Evolutionary conservation across 306 rosid species (phyloP).

Genomic region (Canavalia ensiformis): DNA sequence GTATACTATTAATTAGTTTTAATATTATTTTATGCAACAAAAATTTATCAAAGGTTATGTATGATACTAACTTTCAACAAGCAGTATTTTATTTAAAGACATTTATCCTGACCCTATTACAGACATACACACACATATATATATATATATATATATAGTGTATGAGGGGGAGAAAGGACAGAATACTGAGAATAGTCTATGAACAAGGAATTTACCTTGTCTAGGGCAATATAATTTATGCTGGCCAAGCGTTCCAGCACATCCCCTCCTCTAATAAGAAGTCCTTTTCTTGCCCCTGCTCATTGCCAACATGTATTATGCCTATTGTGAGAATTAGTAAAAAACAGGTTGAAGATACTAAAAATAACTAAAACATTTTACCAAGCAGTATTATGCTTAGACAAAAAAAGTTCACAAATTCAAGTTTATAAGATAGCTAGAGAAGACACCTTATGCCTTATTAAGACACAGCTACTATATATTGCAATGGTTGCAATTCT

Average conservation of each 20-base stretch:
- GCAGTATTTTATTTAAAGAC: constrained; percentile 8
- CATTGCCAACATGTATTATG: constrained; percentile 42
- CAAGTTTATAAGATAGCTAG: constrained; percentile 34
- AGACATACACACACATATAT: constrained; percentile 10
- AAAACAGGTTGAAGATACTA: constrained; percentile 17
- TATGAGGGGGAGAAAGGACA: not conserved
- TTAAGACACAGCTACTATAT: constrained; percentile 26
- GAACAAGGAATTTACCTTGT: constrained; percentile 67
- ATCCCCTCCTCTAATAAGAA: constrained; percentile 96
- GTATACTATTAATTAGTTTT: constrained; percentile 6
- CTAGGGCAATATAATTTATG: constrained; percentile 82
- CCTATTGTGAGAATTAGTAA: constrained; percentile 14
- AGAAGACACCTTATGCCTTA: constrained; percentile 42
- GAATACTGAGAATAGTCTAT: constrained; percentile 3
- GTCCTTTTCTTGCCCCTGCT: constrained; percentile 97
- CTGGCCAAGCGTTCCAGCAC: constrained; percentile 87
- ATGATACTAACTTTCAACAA: constrained; percentile 12
- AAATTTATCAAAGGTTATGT: constrained; percentile 16
- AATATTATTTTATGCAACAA: constrained; percentile 12
- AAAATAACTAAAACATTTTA: constrained; percentile 15
- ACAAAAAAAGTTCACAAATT: constrained; percentile 22
- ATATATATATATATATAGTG: not conserved
- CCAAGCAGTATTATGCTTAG: not conserved
- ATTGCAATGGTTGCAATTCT: constrained; percentile 14
- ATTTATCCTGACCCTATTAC: constrained; percentile 28